These are phyloP conservation scores for Umbilicus rupestris DNA, from an alignment of 164 flowering plant species.

Conservation along the genomic window DNA sequence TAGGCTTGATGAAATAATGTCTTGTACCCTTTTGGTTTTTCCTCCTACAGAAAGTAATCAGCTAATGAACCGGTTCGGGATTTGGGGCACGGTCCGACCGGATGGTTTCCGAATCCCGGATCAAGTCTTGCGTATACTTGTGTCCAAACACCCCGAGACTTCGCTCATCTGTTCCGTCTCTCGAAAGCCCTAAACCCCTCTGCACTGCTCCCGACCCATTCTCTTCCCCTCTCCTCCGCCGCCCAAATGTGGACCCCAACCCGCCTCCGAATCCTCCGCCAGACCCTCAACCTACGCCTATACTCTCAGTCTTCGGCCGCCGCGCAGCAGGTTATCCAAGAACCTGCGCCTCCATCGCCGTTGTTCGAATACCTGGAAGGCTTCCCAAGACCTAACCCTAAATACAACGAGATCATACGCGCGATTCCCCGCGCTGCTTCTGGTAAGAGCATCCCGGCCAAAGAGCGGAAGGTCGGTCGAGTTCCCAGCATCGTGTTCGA, in stretches of 20 bases:
- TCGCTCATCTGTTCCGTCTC: background rate
- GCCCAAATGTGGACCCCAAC: conserved; percentile 39
- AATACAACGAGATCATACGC: conserved; percentile 52
- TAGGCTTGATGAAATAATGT: background rate
- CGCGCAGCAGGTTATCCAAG: conserved; percentile 18
- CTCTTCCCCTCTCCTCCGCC: background rate
- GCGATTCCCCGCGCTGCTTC: conserved; percentile 58
- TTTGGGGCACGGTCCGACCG: too few relatives aligned
- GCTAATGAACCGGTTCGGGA: too few relatives aligned
- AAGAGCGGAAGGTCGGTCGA: conserved; percentile 63
- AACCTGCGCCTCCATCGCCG: conserved; percentile 11
- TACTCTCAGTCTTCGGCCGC: conserved; percentile 32
- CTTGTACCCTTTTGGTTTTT: background rate
- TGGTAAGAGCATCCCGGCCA: conserved; percentile 45
- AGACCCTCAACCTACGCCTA: conserved; percentile 14
- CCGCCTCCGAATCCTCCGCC: conserved; percentile 20
- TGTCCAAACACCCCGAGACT: conserved; percentile 1
- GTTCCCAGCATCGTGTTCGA: conserved; percentile 85
- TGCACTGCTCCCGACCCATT: background rate
- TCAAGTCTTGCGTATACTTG: background rate
- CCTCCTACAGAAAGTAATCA: too few relatives aligned
- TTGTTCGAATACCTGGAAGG: conserved; percentile 44
- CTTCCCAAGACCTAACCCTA: conserved; percentile 71
- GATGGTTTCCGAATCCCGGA: background rate
- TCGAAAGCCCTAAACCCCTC: background rate